A percentile compares a stretch with the other conserved stretches of the same genome.
These are phyloP conservation scores for Arctostaphylos glauca DNA, from an alignment of 148 eudicot species.

Conservation along the genomic window DNA sequence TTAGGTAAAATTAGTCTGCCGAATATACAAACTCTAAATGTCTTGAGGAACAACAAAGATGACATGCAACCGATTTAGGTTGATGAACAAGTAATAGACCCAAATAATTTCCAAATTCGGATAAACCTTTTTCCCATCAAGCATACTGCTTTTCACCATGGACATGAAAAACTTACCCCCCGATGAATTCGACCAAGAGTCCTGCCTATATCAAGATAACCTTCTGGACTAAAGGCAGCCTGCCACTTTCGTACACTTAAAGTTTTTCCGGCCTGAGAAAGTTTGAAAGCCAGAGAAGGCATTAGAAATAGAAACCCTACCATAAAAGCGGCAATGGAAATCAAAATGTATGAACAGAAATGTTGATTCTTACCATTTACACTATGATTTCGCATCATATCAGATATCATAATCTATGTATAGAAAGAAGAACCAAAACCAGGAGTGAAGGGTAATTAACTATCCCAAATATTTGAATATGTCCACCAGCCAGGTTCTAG, in stretches of 20 bases:
- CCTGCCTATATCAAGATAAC: constrained; percentile 77
- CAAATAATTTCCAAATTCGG: background rate
- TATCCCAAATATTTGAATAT: background rate
- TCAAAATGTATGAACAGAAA: background rate
- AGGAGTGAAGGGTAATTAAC: background rate
- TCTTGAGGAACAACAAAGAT: background rate
- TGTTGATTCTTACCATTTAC: background rate
- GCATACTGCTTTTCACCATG: background rate
- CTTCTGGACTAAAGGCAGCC: constrained; percentile 76
- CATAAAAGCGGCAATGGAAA: background rate
- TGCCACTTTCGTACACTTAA: constrained; percentile 83
- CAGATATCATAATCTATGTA: background rate
- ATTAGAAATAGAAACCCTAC: background rate
- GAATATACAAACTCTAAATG: background rate
- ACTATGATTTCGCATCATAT: background rate
- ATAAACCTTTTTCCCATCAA: background rate
- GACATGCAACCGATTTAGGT: background rate
- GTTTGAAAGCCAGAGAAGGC: constrained; percentile 13
- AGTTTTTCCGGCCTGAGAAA: constrained; percentile 71
- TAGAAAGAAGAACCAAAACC: background rate
- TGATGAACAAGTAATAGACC: background rate
- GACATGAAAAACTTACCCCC: constrained; percentile 53
- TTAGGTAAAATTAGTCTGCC: constrained; percentile 1
- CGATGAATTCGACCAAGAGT: constrained; percentile 75
- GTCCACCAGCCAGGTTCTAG: background rate